Conservation (phyloP, 176 grass and related monocot species). For the Avena insularis region DNA sequence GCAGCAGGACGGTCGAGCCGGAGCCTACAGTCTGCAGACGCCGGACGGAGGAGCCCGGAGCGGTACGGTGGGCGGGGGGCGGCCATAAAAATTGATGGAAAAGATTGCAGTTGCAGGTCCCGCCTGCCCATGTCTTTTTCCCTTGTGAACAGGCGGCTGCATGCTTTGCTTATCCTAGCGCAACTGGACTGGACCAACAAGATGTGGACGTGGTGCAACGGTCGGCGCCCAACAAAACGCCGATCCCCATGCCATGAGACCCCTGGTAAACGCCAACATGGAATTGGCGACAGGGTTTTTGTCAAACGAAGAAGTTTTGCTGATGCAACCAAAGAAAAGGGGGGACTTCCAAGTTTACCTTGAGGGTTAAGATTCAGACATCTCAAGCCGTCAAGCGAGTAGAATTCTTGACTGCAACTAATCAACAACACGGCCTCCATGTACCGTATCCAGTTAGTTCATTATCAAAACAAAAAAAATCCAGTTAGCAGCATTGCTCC, state of each 20-base stretch:
- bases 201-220: conserved; percentile 50
- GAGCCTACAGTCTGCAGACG: background rate
- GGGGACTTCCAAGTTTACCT: background rate
- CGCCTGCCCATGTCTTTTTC: background rate
- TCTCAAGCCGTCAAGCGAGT: background rate
- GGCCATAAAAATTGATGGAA: conserved; percentile 34
- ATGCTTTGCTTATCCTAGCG: background rate
- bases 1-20: background rate
- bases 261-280: conserved; percentile 36
- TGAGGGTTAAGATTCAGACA: conserved; percentile 21
- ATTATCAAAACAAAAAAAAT: background rate
- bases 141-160: conserved; percentile 18
- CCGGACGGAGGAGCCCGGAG: conserved; percentile 22
- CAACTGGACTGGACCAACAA: conserved; percentile 11
- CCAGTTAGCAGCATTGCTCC: too few relatives aligned
- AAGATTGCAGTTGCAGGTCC: conserved; percentile 18
- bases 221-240: conserved; percentile 45
- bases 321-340: background rate
- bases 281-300: conserved; percentile 27
- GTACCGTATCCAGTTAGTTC: background rate
- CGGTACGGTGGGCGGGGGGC: conserved; percentile 9
- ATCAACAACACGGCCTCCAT: background rate
- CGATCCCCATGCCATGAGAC: background rate
- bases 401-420: background rate
- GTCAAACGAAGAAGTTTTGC: conserved; percentile 43